phyloP scores from a whole-genome alignment of 2,329 filamentous ascomycete genomes.

The Malbranchea zuffiana region DNA sequence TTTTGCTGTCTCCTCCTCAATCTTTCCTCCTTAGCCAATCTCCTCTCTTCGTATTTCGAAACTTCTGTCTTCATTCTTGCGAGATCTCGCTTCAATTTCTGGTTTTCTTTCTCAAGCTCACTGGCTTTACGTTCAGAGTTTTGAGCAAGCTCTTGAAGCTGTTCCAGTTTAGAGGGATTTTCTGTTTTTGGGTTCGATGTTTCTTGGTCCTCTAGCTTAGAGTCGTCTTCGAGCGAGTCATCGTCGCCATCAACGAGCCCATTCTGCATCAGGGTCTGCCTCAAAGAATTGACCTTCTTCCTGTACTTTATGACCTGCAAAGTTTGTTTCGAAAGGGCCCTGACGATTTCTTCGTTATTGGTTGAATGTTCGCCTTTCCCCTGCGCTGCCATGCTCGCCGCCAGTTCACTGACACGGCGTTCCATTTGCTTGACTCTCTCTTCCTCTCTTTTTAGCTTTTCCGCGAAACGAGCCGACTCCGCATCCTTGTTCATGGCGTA shows the following conservation, averaged over 20 bases:
- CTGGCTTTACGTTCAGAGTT: constrained; percentile 33
- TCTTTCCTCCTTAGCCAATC: constrained; percentile 34
- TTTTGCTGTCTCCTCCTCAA: constrained; percentile 32
- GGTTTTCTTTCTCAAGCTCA: constrained; percentile 34
- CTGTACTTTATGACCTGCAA: constrained; percentile 36
- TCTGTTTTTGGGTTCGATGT: constrained; percentile 27
- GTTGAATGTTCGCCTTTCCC: constrained; percentile 16
- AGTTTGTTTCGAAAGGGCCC: constrained; percentile 35
- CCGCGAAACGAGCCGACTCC: constrained; percentile 42
- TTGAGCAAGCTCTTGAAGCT: constrained; percentile 26
- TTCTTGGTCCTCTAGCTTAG: constrained; percentile 20
- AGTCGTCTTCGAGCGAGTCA: constrained; percentile 17
- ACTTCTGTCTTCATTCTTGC: constrained; percentile 34
- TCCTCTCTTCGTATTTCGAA: constrained; percentile 32
- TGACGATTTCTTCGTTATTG: constrained; percentile 32
- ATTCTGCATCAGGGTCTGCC: constrained; percentile 30
- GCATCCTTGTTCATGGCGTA: constrained; percentile 50
- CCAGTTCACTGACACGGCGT: constrained; percentile 32
- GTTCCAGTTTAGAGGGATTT: constrained; percentile 23
- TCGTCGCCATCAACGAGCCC: constrained; percentile 27
- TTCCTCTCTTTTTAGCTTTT: constrained; percentile 43
- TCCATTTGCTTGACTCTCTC: constrained; percentile 36
- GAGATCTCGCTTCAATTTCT: constrained; percentile 30
- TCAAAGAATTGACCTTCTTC: constrained; percentile 30
- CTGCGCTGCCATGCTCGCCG: constrained; percentile 29